phyloP scores from a whole-genome alignment of 345 rosid species.

The Anacardium occidentale region DNA sequence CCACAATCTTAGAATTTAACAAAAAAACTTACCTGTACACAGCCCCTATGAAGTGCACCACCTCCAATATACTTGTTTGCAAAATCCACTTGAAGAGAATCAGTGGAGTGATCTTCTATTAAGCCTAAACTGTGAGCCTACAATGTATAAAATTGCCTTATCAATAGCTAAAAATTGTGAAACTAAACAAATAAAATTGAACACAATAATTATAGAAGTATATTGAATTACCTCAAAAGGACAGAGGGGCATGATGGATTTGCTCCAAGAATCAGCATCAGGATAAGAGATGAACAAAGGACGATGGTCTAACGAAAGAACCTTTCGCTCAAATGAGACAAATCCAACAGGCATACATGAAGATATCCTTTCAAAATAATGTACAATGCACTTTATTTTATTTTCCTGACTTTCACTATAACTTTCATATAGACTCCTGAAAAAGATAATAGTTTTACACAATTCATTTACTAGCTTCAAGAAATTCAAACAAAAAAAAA shows the following conservation, averaged over 20 bases:
- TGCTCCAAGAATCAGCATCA: constrained; percentile 61
- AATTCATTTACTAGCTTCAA: constrained; percentile 1
- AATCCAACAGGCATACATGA: constrained; percentile 53
- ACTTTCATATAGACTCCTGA: constrained; percentile 64
- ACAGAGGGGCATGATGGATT: constrained; percentile 61
- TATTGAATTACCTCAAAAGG: constrained; percentile 56
- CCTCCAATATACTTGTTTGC: constrained; percentile 91
- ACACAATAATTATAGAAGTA: not conserved
- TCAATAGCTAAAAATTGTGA: not conserved
- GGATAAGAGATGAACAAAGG: constrained; percentile 40
- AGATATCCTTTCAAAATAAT: constrained; percentile 80
- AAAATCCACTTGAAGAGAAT: constrained; percentile 83
- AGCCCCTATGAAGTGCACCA: constrained; percentile 81
- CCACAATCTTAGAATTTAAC: not conserved
- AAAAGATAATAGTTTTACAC: constrained; percentile 19
- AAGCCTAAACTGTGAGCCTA: constrained; percentile 61
- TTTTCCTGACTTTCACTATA: constrained; percentile 66
- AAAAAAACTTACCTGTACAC: constrained; percentile 62
- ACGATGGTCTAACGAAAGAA: constrained; percentile 49
- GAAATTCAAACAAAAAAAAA: constrained; percentile 13
- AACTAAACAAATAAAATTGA: constrained; percentile 2
- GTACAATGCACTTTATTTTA: constrained; percentile 71
- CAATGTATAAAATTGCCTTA: not conserved
- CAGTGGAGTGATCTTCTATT: constrained; percentile 70
- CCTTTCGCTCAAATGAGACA: constrained; percentile 86